Evolutionary conservation across 305 asterid genomes (phyloP), one percentile per base, ranked within the genome.

Genomic region (Vinca major): DNA sequence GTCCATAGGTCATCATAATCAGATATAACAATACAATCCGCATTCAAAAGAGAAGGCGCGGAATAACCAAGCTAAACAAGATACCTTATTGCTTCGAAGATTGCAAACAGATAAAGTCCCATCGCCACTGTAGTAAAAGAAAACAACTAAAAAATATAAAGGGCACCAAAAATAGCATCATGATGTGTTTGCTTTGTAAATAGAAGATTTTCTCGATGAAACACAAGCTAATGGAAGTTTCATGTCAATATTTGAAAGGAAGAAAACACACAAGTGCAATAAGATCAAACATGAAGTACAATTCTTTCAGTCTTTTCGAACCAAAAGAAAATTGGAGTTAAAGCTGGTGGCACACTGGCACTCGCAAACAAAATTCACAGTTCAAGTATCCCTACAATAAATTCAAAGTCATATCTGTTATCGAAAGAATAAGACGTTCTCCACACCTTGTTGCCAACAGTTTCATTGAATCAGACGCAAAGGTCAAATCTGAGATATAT

Each of bases 101-200:
- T 93, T 93, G 85, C 96, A 88, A 66, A 93, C 97, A 47, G 96
- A 87, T 54, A 92, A 83, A 70, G 94, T 87, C 66, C 97, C 97
- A 81, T 93, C 99, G 68, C 96, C 97, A 80, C 99, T 90, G 82
- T 43, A 56, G 61, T 47, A 65, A 67, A 68, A 73, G 49, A 73
- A 73, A 52, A 72, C 0, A 40, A 14, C 20, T 50, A 44, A 57
- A 71, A 19, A 0, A 53, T 53, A 41, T 4, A 4, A 58, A n/a
- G 70, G 51, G 60, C 60, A 69, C 8, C 51, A 21, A 62, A 52
- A 43, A 21, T 3, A 21, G 9, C 14, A 21, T 4, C 1, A 9
- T 39, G 13, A 41, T 13, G 21, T n/a, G 12, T 61, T 39, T 61
- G 2, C 21, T 26, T 36, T 37, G 65, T 61, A n/a, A 44, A 39